Evolutionary conservation across 2,329 filamentous ascomycete genomes (phyloP).

Genomic region (Xylariaceae sp.): DNA sequence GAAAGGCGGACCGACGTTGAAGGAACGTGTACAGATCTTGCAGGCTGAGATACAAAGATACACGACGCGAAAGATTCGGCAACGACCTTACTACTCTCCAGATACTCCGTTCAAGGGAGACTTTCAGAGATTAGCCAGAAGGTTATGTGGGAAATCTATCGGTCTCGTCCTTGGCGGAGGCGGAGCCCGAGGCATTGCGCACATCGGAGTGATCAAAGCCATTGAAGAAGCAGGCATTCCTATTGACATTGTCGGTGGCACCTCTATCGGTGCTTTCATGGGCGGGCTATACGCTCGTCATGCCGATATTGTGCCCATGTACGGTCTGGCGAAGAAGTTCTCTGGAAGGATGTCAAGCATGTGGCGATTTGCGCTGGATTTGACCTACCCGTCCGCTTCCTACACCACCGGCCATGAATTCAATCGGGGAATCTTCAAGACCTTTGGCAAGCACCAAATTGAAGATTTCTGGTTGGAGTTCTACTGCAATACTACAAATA

Average conservation of each 20-base stretch:
- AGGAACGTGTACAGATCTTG: slow-evolving; percentile 86
- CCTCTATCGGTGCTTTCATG: slow-evolving; percentile 93
- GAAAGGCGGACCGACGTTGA: slow-evolving; percentile 77
- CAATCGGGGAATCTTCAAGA: slow-evolving; percentile 98
- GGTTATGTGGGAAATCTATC: slow-evolving; percentile 89
- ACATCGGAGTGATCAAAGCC: slow-evolving; percentile 89
- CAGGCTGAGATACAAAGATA: slow-evolving; percentile 99
- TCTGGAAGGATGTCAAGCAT: slow-evolving; percentile 97
- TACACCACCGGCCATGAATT: slow-evolving; percentile 99
- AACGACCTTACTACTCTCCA: slow-evolving; percentile 81
- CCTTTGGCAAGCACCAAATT: slow-evolving; percentile 93
- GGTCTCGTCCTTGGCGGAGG: slow-evolving; percentile 91
- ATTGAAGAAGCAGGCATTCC: slow-evolving; percentile 95
- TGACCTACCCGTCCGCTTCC: slow-evolving; percentile 93
- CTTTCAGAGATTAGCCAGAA: slow-evolving; percentile 85
- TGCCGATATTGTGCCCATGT: slow-evolving; percentile 94
- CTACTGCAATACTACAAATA: slow-evolving; percentile 99
- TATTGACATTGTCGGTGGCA: slow-evolving; percentile 91
- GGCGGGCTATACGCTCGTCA: slow-evolving; percentile 93
- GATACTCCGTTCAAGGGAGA: slow-evolving; percentile 94
- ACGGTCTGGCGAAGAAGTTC: slow-evolving; percentile 95
- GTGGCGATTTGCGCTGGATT: slow-evolving; percentile 94
- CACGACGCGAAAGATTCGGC: slow-evolving; percentile 85
- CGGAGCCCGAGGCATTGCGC: slow-evolving; percentile 84
- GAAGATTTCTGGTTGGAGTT: slow-evolving; percentile 99